Conservation (phyloP, 306 rosid species). For the Gillenia trifoliata region DNA sequence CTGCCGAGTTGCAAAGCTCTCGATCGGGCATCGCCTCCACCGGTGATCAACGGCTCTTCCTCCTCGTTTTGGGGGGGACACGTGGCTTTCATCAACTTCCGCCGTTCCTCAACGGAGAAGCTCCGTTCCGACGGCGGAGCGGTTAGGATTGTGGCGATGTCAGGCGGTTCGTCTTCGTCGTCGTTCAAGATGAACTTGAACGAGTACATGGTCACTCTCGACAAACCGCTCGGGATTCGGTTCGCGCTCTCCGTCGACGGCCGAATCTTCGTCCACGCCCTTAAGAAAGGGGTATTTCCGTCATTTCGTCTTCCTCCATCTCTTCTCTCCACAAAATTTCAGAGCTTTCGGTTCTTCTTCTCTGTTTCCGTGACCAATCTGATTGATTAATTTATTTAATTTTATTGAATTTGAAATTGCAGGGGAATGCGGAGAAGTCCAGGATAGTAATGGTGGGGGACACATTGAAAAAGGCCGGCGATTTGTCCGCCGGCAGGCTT, state of each 20-base stretch:
- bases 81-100: slow-evolving; percentile 10
- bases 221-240: slow-evolving; percentile 81
- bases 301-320: not conserved
- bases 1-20: slow-evolving; percentile 24
- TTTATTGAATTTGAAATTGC: slow-evolving; percentile 1
- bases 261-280: slow-evolving; percentile 75
- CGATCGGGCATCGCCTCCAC: slow-evolving; percentile 22
- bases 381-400: not conserved
- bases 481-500: slow-evolving; percentile 51
- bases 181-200: slow-evolving; percentile 70
- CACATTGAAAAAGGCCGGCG: slow-evolving; percentile 77
- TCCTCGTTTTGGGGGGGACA: slow-evolving; percentile 43
- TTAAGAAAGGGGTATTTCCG: slow-evolving; percentile 70
- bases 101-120: not conserved
- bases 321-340: not conserved
- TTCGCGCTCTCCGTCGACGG: slow-evolving; percentile 79
- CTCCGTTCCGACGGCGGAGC: slow-evolving; percentile 29
- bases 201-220: slow-evolving; percentile 84
- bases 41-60: slow-evolving; percentile 1
- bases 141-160: slow-evolving; percentile 46
- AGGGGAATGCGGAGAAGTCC: slow-evolving; percentile 93
- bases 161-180: slow-evolving; percentile 19
- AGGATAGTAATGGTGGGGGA: slow-evolving; percentile 95
- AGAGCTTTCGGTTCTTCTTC: not conserved
- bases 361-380: not conserved